A percentile compares a stretch with the other conserved stretches of the same genome.
Evolutionary conservation across 2,329 filamentous ascomycete species (phyloP).

Genomic region (Claviceps sp.): DNA sequence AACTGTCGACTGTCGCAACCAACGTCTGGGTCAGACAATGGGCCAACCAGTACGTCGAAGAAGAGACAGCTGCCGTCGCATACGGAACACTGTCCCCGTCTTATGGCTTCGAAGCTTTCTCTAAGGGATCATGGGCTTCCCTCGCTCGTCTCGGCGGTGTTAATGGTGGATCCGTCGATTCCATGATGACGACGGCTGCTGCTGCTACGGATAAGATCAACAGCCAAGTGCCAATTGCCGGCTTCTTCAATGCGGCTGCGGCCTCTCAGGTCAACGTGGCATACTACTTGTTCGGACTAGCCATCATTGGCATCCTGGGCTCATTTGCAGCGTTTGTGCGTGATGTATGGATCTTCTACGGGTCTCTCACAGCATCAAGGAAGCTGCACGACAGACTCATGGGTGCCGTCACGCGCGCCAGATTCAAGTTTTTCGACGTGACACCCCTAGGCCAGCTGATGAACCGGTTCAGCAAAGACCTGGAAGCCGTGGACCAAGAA

Average conservation of each 20-base stretch:
- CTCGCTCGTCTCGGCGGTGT: slow-evolving; percentile 19
- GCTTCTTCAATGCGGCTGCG: slow-evolving; percentile 13
- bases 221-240: slow-evolving; percentile 6
- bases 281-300: slow-evolving; percentile 79
- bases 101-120: slow-evolving; percentile 15
- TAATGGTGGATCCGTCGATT: slow-evolving; percentile 12
- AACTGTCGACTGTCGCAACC: slow-evolving; percentile 73
- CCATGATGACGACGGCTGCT: neutral
- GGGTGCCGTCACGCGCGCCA: slow-evolving; percentile 67
- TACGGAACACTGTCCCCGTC: slow-evolving; percentile 11
- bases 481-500: slow-evolving; percentile 91
- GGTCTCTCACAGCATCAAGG: slow-evolving; percentile 77
- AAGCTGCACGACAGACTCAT: slow-evolving; percentile 72
- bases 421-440: slow-evolving; percentile 95
- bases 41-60: slow-evolving; percentile 71
- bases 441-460: slow-evolving; percentile 93
- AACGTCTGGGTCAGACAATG: slow-evolving; percentile 93
- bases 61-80: slow-evolving; percentile 11
- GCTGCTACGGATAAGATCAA: neutral
- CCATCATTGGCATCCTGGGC: slow-evolving; percentile 62
- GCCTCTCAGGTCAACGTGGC: slow-evolving; percentile 54
- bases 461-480: slow-evolving; percentile 96
- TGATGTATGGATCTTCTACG: slow-evolving; percentile 83
- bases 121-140: slow-evolving; percentile 21
- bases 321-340: slow-evolving; percentile 70